These are phyloP conservation scores for Hyaloraphidium curvatum DNA, from an alignment of 192 early-diverging fungal species.

Conservation along the genomic window DNA sequence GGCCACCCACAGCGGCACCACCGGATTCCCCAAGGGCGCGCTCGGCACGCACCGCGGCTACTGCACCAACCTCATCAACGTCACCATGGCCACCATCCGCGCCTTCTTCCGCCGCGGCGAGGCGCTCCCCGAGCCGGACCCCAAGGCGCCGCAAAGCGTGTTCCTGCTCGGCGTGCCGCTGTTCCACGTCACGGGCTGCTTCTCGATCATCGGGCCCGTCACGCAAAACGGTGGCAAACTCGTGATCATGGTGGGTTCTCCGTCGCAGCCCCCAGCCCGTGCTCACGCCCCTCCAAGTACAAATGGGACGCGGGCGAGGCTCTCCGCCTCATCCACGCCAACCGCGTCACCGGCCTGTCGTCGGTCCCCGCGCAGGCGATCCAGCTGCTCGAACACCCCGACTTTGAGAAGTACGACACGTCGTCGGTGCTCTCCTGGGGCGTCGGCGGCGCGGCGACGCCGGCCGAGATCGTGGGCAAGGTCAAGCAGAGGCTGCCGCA, in stretches of 20 bases:
- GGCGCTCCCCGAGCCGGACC: neutral
- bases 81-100: neutral
- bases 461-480: conserved; percentile 3
- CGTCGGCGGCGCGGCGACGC: neutral
- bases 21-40: conserved; percentile 8
- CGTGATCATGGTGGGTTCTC: conserved; percentile 9
- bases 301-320: conserved; percentile 10
- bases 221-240: conserved; percentile 3
- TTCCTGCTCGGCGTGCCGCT: conserved; percentile 7
- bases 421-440: conserved; percentile 3
- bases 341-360: conserved; percentile 4
- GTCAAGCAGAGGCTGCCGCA: neutral
- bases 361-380: conserved; percentile 8
- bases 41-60: conserved; percentile 7
- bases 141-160: neutral
- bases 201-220: neutral
- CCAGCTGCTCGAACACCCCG: conserved; percentile 10
- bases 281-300: too few relatives aligned
- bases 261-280: too few relatives aligned
- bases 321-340: conserved; percentile 6
- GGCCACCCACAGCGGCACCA: conserved; percentile 6
- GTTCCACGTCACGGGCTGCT: conserved; percentile 11
- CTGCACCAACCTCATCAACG: conserved; percentile 4
- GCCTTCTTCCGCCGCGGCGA: conserved; percentile 5
- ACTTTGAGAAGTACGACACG: conserved; percentile 3